These are phyloP conservation scores for Sugiyamaella sp. DNA, from an alignment of 1,139 yeast species.

Conservation along the genomic window DNA sequence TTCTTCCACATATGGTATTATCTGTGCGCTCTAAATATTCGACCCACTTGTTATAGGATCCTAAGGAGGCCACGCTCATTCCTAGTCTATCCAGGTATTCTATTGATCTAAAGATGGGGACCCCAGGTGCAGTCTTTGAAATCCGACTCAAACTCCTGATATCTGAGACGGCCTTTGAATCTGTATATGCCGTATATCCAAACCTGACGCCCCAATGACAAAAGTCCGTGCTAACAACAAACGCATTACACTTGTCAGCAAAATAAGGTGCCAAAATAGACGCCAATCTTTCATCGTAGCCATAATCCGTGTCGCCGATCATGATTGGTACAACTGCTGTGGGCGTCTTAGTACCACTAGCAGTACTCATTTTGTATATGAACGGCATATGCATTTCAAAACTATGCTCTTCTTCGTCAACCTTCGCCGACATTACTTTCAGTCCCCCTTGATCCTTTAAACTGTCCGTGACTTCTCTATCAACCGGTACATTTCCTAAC, in stretches of 20 bases:
- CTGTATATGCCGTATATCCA: conserved; percentile 65
- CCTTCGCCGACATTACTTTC: conserved; percentile 56
- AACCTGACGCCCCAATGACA: conserved; percentile 95
- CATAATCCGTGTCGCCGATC: conserved; percentile 63
- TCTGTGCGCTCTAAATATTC: conserved; percentile 68
- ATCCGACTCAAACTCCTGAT: conserved; percentile 23
- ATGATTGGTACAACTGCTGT: conserved; percentile 73
- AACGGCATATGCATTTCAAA: conserved; percentile 95
- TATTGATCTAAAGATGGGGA: conserved; percentile 69
- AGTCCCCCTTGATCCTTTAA: conserved; percentile 50
- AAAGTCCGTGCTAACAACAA: conserved; percentile 86
- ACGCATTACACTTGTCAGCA: conserved; percentile 59
- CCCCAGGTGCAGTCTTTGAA: conserved; percentile 24
- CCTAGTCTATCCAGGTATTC: conserved; percentile 70
- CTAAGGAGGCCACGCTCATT: conserved; percentile 63
- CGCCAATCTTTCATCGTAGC: conserved; percentile 53
- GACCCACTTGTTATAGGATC: conserved; percentile 62
- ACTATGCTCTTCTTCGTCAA: conserved; percentile 88
- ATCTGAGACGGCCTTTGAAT: conserved; percentile 27
- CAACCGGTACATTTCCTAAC: conserved; percentile 72
- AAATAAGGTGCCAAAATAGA: conserved; percentile 57
- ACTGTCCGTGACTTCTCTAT: conserved; percentile 45
- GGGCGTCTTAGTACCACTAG: conserved; percentile 39
- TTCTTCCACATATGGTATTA: conserved; percentile 93
- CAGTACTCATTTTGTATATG: conserved; percentile 52